Conservation (phyloP, 2,329 filamentous ascomycete genomes). For the Fusarium clavum region DNA sequence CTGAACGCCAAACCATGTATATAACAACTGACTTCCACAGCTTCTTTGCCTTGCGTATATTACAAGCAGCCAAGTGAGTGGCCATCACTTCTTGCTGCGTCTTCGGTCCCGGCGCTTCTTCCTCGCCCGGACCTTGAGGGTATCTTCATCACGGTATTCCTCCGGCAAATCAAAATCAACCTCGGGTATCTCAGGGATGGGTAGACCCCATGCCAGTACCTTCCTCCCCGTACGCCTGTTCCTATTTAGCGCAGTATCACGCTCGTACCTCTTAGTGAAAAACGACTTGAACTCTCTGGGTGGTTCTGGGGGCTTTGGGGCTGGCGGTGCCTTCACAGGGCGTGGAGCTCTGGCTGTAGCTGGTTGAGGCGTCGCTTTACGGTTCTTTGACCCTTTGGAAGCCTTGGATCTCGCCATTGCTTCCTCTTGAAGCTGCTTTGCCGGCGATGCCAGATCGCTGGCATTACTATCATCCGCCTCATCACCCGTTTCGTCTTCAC, state of each 20-base stretch:
- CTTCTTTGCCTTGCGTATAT: conserved; percentile 26
- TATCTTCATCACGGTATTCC: conserved; percentile 69
- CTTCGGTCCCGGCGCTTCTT: conserved; percentile 71
- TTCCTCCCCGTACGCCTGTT: conserved; percentile 76
- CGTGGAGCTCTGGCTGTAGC: conserved; percentile 26
- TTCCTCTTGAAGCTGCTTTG: conserved; percentile 81
- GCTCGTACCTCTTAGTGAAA: conserved; percentile 82
- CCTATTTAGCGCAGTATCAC: conserved; percentile 81
- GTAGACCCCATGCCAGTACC: conserved; percentile 82
- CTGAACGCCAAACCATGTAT: conserved; percentile 39
- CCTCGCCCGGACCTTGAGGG: conserved; percentile 68
- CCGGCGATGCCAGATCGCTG: conserved; percentile 56
- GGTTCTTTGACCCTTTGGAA: conserved; percentile 50
- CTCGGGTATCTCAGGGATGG: conserved; percentile 78
- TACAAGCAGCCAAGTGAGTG: conserved; percentile 37
- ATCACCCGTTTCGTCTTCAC: conserved; percentile 45
- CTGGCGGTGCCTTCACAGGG: conserved; percentile 42
- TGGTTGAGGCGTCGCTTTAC: conserved; percentile 45
- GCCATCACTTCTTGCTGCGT: conserved; percentile 56
- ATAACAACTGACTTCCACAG: conserved; percentile 23
- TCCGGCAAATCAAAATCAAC: conserved; percentile 80
- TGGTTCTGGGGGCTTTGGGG: conserved; percentile 53
- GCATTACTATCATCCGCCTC: conserved; percentile 70
- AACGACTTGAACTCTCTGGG: conserved; percentile 84
- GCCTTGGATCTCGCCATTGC: conserved; percentile 66